phyloP scores from a whole-genome alignment of 2,329 filamentous ascomycete species.

The Chaetomium sp. region DNA sequence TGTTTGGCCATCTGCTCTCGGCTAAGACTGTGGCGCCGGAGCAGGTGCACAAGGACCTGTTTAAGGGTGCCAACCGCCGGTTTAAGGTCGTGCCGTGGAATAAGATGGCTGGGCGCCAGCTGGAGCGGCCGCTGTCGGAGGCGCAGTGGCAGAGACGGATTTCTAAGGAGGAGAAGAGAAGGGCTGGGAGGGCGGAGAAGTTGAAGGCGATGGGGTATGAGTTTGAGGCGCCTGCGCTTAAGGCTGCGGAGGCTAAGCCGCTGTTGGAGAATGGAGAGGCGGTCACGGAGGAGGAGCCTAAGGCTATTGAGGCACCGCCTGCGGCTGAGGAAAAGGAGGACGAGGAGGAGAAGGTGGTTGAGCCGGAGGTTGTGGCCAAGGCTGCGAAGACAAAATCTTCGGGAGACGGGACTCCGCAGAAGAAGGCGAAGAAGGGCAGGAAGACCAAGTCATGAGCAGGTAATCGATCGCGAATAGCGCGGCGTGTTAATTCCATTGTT shows the following conservation, averaged over 20 bases:
- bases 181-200: conserved; percentile 63
- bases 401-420: conserved; percentile 26
- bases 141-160: conserved; percentile 74
- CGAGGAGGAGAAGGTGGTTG: conserved; percentile 23
- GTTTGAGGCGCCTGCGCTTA: conserved; percentile 67
- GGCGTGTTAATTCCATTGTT: conserved; percentile 1
- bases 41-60: conserved; percentile 73
- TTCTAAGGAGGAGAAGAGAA: conserved; percentile 62
- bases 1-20: conserved; percentile 91
- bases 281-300: too few relatives aligned
- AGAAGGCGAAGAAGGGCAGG: conserved; percentile 30
- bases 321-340: conserved; percentile 15
- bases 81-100: conserved; percentile 88
- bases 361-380: conserved; percentile 20
- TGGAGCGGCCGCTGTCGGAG: conserved; percentile 67
- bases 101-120: conserved; percentile 69
- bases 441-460: conserved; percentile 28
- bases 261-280: conserved; percentile 19
- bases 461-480: not conserved
- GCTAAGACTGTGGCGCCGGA: conserved; percentile 72
- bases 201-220: conserved; percentile 79
- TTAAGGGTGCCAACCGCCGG: conserved; percentile 82
- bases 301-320: conserved; percentile 30
- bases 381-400: conserved; percentile 33
- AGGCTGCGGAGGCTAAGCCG: conserved; percentile 36